Evolutionary conservation across 805 yeast species (phyloP).

Genomic region (Kuraishia cidri): DNA sequence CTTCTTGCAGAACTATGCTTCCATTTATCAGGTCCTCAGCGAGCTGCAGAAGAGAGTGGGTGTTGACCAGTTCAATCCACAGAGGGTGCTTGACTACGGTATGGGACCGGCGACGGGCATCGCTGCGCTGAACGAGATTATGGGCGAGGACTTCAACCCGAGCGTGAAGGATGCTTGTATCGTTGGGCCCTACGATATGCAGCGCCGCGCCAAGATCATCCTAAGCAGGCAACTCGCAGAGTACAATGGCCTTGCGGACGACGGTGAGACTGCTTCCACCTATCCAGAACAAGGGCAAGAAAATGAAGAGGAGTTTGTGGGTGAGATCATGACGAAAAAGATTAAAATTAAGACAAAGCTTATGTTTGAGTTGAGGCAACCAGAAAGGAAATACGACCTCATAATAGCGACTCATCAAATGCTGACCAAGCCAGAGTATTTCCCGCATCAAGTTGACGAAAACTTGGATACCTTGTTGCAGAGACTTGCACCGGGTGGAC

Average conservation of each 20-base stretch:
- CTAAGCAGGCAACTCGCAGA: constrained; percentile 63
- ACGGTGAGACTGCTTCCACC: constrained; percentile 5
- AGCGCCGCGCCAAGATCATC: constrained; percentile 67
- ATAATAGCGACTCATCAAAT: constrained; percentile 80
- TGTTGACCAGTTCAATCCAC: constrained; percentile 46
- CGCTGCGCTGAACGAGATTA: constrained; percentile 75
- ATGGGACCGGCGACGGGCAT: constrained; percentile 92
- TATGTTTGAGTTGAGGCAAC: constrained; percentile 33
- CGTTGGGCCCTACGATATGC: constrained; percentile 66
- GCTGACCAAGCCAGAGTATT: constrained; percentile 45
- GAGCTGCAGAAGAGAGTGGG: constrained; percentile 59
- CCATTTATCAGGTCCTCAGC: constrained; percentile 50
- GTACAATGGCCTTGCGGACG: constrained; percentile 9
- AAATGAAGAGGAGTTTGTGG: constrained; percentile 23
- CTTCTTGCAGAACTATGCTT: constrained; percentile 75
- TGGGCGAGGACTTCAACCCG: constrained; percentile 60
- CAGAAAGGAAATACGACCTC: constrained; percentile 60
- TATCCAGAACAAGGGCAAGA: constrained; percentile 3
- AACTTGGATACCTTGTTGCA: constrained; percentile 50
- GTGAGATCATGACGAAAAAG: constrained; percentile 47
- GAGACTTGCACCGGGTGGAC: constrained; percentile 70
- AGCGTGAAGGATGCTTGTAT: constrained; percentile 62
- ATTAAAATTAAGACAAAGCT: constrained; percentile 48
- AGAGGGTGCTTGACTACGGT: constrained; percentile 67
- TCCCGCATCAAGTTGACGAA: constrained; percentile 68